phyloP scores from a whole-genome alignment of 768 basidiomycete genomes.

The Lepiota venenata region DNA sequence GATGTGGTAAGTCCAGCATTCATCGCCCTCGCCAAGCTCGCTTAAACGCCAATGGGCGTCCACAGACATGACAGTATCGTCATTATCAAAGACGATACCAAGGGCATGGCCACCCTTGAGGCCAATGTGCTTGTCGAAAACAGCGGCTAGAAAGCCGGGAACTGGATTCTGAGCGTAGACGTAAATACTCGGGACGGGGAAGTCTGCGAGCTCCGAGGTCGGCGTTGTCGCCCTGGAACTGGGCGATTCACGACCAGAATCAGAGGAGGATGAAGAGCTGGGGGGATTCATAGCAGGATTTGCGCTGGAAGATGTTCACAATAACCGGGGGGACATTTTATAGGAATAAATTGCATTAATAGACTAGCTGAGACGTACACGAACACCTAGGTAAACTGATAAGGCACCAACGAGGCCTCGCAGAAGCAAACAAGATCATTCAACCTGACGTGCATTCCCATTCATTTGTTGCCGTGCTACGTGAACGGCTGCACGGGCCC shows the following conservation, averaged over 20 bases:
- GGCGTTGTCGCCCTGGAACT: conserved; percentile 34
- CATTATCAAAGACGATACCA: conserved; percentile 29
- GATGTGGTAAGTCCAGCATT: background rate
- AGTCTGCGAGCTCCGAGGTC: conserved; percentile 20
- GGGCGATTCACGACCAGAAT: conserved; percentile 28
- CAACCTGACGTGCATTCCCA: background rate
- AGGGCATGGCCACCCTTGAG: conserved; percentile 5
- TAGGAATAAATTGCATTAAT: conserved; percentile 15
- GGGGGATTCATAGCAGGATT: conserved; percentile 8
- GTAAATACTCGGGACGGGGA: conserved; percentile 17
- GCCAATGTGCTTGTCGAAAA: conserved; percentile 31
- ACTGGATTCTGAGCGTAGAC: conserved; percentile 20
- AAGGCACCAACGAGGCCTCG: conserved; percentile 4
- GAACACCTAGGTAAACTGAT: conserved; percentile 14
- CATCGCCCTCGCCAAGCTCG: background rate
- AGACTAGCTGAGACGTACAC: conserved; percentile 20
- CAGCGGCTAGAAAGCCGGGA: conserved; percentile 19
- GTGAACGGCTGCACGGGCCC: background rate
- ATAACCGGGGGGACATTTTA: conserved; percentile 23
- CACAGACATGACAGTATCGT: conserved; percentile 8
- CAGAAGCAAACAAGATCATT: background rate
- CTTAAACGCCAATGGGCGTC: conserved; percentile 10
- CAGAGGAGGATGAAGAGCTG: conserved; percentile 26
- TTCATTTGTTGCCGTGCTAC: background rate
- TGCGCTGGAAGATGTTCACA: conserved; percentile 2